Percentiles rank a stretch among this genome's conserved stretches.
Evolutionary conservation across 345 rosid species (phyloP).

Genomic region (Aurinia saxatilis): DNA sequence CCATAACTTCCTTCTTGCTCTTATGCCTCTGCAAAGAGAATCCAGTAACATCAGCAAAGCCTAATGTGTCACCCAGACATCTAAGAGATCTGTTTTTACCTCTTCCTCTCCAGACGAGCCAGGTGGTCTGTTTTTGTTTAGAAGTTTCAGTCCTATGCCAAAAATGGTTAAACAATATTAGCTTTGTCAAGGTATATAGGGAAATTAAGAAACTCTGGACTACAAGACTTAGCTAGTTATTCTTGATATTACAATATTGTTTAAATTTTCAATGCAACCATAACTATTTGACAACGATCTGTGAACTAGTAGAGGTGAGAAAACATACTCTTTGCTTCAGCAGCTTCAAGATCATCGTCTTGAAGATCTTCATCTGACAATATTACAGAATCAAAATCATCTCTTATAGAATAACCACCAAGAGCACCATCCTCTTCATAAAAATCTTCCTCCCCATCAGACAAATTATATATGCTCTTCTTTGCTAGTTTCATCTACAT

Average conservation of each 20-base stretch:
- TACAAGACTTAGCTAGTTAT: too few species aligned
- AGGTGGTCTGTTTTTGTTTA: slow-evolving; percentile 20
- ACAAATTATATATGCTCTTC: slow-evolving; percentile 70
- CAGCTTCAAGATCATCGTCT: slow-evolving; percentile 32
- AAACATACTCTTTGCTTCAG: slow-evolving; percentile 35
- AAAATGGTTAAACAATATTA: neutral
- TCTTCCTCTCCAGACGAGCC: slow-evolving; percentile 42
- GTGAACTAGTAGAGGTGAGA: too few species aligned
- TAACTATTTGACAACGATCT: neutral
- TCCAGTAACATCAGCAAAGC: slow-evolving; percentile 2
- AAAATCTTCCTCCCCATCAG: slow-evolving; percentile 83
- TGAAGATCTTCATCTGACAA: slow-evolving; percentile 52
- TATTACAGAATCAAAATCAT: slow-evolving; percentile 73
- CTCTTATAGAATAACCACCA: slow-evolving; percentile 39
- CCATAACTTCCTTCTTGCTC: slow-evolving; percentile 84
- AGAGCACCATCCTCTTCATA: slow-evolving; percentile 37
- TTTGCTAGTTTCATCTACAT: slow-evolving; percentile 52
- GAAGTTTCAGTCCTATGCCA: slow-evolving; percentile 34
- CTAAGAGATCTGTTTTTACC: too few species aligned
- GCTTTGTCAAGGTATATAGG: neutral
- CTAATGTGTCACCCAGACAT: neutral
- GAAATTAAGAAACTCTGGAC: too few species aligned
- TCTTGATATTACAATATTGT: too few species aligned
- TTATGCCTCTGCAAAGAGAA: slow-evolving; percentile 55
- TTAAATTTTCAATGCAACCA: too few species aligned